phyloP scores from a whole-genome alignment of 768 basidiomycete species.

The Rhizopogon rudus region DNA sequence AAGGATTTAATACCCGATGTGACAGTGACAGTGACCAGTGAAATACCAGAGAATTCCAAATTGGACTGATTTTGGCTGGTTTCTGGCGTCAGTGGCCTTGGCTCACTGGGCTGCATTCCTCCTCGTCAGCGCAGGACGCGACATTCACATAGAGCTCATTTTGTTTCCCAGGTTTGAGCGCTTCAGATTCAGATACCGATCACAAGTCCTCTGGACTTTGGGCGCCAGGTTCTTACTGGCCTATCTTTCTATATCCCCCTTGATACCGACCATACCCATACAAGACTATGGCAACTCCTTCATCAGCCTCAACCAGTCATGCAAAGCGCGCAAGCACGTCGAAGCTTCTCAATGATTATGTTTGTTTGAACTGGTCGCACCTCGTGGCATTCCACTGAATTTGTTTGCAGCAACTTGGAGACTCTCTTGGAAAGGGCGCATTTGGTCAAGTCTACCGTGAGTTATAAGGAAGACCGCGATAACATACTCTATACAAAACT shows the following conservation, averaged over 20 bases:
- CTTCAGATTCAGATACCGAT: background rate
- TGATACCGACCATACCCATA: background rate
- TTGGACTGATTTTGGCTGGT: conserved; percentile 19
- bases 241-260: conserved; percentile 4
- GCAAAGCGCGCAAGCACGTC: conserved; percentile 31
- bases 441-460: conserved; percentile 96
- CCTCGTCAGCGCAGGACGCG: conserved; percentile 34
- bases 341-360: conserved; percentile 64
- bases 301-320: conserved; percentile 15
- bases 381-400: conserved; percentile 4
- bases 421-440: conserved; percentile 93
- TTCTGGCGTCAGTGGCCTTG: conserved; percentile 6
- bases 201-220: background rate
- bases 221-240: background rate
- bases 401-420: conserved; percentile 79
- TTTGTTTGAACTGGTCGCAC: conserved; percentile 24
- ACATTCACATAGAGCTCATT: conserved; percentile 17
- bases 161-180: conserved; percentile 1
- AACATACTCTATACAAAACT: conserved; percentile 4
- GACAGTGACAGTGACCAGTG: background rate
- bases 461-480: conserved; percentile 25
- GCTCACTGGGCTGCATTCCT: conserved; percentile 13
- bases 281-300: conserved; percentile 17
- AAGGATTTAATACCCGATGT: too few species aligned
- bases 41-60: conserved; percentile 23